Conservation (phyloP, 2,329 filamentous ascomycete species). For the Penicillium janthinellum region DNA sequence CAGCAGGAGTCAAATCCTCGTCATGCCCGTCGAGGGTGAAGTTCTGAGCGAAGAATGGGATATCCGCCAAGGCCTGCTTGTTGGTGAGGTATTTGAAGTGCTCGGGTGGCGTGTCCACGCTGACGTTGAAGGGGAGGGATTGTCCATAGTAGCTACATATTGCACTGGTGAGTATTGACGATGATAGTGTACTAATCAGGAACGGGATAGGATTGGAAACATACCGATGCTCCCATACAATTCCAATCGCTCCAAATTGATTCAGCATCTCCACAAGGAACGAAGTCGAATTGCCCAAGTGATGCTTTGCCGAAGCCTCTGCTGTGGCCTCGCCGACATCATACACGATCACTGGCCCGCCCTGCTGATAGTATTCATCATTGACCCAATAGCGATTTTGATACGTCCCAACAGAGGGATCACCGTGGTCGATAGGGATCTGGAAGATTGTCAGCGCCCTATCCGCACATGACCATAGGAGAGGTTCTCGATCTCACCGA, state of each 20-base stretch:
- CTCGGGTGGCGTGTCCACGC: conserved; percentile 39
- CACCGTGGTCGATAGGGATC: conserved; percentile 39
- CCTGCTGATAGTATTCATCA: conserved; percentile 56
- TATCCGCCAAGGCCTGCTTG: conserved; percentile 48
- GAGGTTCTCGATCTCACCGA: conserved; percentile 7
- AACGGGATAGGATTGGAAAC: conserved; percentile 1
- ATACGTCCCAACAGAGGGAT: conserved; percentile 50
- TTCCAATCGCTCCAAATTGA: conserved; percentile 42
- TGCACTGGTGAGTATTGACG: neutral
- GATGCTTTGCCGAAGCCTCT: conserved; percentile 42
- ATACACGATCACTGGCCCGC: conserved; percentile 56
- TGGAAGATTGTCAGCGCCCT: conserved; percentile 9
- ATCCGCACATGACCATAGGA: neutral
- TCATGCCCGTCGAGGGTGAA: conserved; percentile 38
- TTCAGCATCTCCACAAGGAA: conserved; percentile 37
- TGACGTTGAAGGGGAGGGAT: conserved; percentile 42
- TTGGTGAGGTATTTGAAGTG: conserved; percentile 47
- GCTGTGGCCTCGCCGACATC: conserved; percentile 51
- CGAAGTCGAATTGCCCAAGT: conserved; percentile 32
- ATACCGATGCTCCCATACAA: conserved; percentile 49
- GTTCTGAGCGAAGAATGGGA: conserved; percentile 48
- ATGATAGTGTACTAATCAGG: neutral
- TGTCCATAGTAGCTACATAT: conserved; percentile 46
- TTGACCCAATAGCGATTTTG: conserved; percentile 60
- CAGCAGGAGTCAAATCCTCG: conserved; percentile 42